A percentile compares a stretch with the other conserved stretches of the same genome.
Conservation (phyloP, 768 basidiomycete species). For the Leucosporidium scottii region DNA sequence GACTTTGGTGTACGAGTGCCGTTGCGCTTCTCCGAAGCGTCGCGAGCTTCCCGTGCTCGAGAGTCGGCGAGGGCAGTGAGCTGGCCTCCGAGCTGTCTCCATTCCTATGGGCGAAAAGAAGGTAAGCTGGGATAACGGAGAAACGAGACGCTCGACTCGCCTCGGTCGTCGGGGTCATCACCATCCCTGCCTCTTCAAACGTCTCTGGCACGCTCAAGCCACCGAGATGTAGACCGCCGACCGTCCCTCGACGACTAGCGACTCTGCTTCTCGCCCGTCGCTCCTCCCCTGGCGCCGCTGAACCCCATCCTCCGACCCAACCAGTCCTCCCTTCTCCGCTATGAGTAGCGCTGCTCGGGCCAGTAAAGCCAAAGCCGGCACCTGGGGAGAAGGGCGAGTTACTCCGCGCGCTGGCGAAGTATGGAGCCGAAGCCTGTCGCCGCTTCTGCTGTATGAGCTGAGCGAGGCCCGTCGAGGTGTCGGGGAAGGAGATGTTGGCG, state of each 20-base stretch:
- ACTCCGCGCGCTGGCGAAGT: conserved; percentile 19
- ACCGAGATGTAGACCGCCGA: not conserved
- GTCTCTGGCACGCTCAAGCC: not conserved
- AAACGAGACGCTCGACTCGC: not conserved
- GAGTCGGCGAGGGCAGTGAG: conserved; percentile 18
- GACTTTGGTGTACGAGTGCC: not conserved
- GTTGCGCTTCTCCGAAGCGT: not conserved
- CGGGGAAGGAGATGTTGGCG: conserved; percentile 11
- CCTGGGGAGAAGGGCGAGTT: conserved; percentile 7
- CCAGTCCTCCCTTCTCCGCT: not conserved
- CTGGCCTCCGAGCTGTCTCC: conserved; percentile 31
- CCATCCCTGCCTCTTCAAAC: conserved; percentile 20
- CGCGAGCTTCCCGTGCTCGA: conserved; percentile 2
- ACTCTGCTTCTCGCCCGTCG: conserved; percentile 7
- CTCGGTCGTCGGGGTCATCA: conserved; percentile 36
- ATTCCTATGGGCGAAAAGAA: conserved; percentile 11
- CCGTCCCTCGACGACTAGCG: not conserved
- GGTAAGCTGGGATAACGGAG: not conserved
- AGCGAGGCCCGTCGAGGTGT: conserved; percentile 19
- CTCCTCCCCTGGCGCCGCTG: not conserved
- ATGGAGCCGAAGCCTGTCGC: conserved; percentile 30
- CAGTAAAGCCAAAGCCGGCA: conserved; percentile 3
- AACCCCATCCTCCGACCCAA: not conserved
- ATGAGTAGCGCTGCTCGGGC: not conserved
- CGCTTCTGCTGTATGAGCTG: conserved; percentile 33